Conservation (phyloP, 202 grass and related monocot genomes). For the Schoenoplectus triqueter region DNA sequence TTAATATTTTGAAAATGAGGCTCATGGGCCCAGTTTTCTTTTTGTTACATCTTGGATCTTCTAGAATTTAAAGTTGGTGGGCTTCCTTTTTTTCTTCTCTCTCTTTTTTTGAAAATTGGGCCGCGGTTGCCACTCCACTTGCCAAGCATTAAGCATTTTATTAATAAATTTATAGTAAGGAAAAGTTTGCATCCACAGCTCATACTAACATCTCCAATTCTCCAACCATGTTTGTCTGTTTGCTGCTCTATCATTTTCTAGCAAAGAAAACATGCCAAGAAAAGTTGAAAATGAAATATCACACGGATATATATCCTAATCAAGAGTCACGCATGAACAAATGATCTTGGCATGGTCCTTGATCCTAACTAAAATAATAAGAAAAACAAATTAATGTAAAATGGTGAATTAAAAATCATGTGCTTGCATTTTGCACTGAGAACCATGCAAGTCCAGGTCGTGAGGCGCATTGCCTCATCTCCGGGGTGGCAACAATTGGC, state of each 20-base stretch:
- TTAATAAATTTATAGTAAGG: no score
- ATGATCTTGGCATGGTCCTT: background rate
- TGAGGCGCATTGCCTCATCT: conserved; percentile 49
- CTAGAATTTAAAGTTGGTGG: background rate
- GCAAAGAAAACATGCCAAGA: no score
- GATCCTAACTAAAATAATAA: conserved; percentile 6
- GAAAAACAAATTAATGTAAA: background rate
- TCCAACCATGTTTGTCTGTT: no score
- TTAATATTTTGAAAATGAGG: background rate
- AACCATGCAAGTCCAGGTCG: conserved; percentile 88
- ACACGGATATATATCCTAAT: background rate
- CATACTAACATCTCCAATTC: no score
- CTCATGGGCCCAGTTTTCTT: background rate
- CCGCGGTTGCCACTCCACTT: no score
- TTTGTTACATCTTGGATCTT: background rate
- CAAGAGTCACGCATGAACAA: background rate
- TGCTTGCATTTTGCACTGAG: conserved; percentile 52
- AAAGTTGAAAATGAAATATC: no score
- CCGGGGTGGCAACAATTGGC: conserved; percentile 55
- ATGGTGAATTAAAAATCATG: conserved; percentile 30
- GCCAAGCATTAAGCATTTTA: no score
- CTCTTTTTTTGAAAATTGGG: no score
- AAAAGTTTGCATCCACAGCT: no score
- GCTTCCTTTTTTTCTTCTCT: background rate
- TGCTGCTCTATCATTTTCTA: no score